Evolutionary conservation across 1,139 yeast species (phyloP), one percentile per base, ranked within the genome.

Genomic region (Suhomyces bribrorum): DNA sequence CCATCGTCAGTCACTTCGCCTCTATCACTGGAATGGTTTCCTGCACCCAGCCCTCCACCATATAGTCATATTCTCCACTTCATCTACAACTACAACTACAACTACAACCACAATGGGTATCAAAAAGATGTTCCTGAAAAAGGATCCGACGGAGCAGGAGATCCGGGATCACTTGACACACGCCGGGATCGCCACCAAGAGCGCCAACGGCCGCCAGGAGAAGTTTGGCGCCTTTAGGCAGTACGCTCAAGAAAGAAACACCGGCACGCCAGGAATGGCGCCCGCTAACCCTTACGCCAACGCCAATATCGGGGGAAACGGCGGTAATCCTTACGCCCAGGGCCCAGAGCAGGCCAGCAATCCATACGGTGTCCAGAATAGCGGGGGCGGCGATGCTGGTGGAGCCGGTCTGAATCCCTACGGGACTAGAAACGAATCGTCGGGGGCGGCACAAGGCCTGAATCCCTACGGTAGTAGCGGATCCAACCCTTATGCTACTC

Each of bases 211-310:
- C 34, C 69, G 75, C 49, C 72, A 68, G 47, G 79, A 73, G 49
- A 79, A 79, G 51, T 84, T 84, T 57, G 78, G 83, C 7, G 89
- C 88, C 3, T 84, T 83, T 55, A 73, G 73, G 31, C 69, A 70
- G 40, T 81, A 75, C 59, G 85, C 87, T 11, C 75, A 73, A 46
- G 79, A 79, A 34, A 53, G 69, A 34, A 63, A 66, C 52, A 43
- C 53, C 40, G 47, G 59, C 47, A 54, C 69, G 56, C 63, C 77
- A 45, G 79, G 67, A 53, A 69, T 53, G 61, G 78, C 61, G 34
- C 80, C 69, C 48, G 80, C 43, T 6, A 70, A 71, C 40, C 77
- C 76, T 0, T 71, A 73, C 46, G 73, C 74, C 26, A 66, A 64
- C 37, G 44, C 48, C 31, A 44, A 39, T 17, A 32, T 30, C 24